Evolutionary conservation across 352 stramenopile genomes (phyloP).

Genomic region (Phytopythium litorale): DNA sequence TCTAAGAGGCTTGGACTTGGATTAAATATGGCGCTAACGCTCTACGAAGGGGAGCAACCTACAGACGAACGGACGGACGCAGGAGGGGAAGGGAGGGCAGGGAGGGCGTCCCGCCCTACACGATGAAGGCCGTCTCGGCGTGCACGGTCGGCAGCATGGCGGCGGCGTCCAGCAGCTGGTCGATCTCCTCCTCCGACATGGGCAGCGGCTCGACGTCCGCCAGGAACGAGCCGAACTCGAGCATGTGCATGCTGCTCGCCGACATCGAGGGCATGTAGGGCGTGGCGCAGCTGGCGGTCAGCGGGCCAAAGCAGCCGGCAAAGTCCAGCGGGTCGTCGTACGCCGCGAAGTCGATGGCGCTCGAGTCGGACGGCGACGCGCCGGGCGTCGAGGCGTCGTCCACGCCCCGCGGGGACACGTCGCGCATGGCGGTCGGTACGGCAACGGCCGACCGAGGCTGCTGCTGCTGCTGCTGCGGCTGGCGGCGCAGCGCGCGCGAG

Average conservation of each 20-base stretch:
- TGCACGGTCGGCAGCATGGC: slow-evolving; percentile 17
- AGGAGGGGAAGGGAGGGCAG: too few relatives aligned
- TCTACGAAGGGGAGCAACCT: not conserved
- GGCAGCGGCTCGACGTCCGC: slow-evolving; percentile 30
- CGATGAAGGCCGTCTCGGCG: slow-evolving; percentile 16
- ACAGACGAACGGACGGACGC: not conserved
- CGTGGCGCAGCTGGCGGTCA: slow-evolving; percentile 7
- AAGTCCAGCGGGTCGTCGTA: slow-evolving; percentile 9
- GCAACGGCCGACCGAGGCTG: not conserved
- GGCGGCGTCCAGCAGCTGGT: slow-evolving; percentile 33
- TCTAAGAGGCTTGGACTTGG: not conserved
- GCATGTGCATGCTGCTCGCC: not conserved
- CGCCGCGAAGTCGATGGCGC: not conserved
- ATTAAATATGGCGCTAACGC: not conserved
- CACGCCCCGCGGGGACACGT: not conserved
- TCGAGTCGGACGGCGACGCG: not conserved
- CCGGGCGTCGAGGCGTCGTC: not conserved
- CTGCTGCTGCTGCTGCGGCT: not conserved
- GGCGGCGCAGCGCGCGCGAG: slow-evolving; percentile 11
- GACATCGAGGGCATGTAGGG: not conserved
- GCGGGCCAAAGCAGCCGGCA: slow-evolving; percentile 2
- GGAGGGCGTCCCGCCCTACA: slow-evolving; percentile 10
- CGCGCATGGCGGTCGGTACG: not conserved
- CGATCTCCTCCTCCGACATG: slow-evolving; percentile 41
- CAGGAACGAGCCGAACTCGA: slow-evolving; percentile 17